Base-by-base conservation (phyloP, 2,329 filamentous ascomycete species). In the Fusarium floridanum region DNA sequence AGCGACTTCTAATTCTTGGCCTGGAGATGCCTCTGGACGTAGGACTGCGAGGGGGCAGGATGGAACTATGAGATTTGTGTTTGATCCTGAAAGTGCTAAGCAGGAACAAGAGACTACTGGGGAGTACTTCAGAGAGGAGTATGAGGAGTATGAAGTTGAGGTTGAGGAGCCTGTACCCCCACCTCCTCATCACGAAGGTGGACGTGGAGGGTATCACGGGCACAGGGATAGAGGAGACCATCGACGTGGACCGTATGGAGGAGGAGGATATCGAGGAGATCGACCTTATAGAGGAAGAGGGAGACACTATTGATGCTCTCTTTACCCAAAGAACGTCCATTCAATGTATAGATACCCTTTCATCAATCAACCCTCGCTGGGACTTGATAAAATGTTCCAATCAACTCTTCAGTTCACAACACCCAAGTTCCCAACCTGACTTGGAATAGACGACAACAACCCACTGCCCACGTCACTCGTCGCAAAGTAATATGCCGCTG, bases 51-150 rank as follows among this genome's bases (percentile, higher is more conserved):
- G 86, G 83, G 76, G 86, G 80, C 82, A 88, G 77, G 92, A 94
- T 24, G 93, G 93, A 8, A 97, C 96, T 0, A 91, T 97, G 74
- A 90, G 97, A 8, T 98, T 98, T 82, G 94, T 98, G 83, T 92
- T 98, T 59, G 94, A 98, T 74, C 90, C 92, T 0, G 92, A 93
- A 64, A 89, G 92, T 60, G 95, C 95, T 2, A 88, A 89, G 56
- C 87, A 88, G 17, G 97, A 99, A 83, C 90, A 91, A 76, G 87
- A 88, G 14, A 87, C 88, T 14, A 92, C 95, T 2, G 87, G 88
- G 5, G 86, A 89, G 60, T 95, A 92, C 81, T 94, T 93, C 80
- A 90, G 89, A 48, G 89, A 93, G 50, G 92, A 95, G 78, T 94
- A 90, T 77, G 93, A 95, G 75, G 93, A 95, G 80, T 91, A 92